Conservation (phyloP, 495 filamentous ascomycete species). For the Parmelia sp. region DNA sequence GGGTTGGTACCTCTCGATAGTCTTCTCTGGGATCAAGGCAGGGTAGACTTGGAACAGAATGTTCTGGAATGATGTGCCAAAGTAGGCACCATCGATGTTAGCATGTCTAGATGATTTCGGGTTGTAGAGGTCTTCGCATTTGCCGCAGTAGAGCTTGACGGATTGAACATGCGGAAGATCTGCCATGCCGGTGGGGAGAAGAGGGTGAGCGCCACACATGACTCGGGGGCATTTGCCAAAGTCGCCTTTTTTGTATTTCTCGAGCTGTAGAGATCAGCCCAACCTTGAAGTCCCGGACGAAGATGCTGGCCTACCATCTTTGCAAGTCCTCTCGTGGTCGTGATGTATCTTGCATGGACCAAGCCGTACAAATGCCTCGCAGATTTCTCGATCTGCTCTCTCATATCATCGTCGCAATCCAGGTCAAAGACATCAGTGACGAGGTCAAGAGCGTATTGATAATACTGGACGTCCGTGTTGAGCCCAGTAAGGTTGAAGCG, state of each 20-base stretch:
- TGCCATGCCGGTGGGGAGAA: constrained; percentile 87
- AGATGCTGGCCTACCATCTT: constrained; percentile 72
- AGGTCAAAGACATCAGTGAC: constrained; percentile 99
- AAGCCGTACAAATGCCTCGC: constrained; percentile 93
- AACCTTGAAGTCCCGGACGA: background rate
- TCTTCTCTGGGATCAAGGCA: constrained; percentile 77
- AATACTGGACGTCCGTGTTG: constrained; percentile 96
- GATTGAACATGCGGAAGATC: constrained; percentile 78
- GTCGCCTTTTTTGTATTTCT: constrained; percentile 97
- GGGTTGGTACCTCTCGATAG: constrained; percentile 75
- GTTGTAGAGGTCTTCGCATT: constrained; percentile 98
- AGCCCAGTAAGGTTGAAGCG: constrained; percentile 97
- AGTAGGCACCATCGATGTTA: constrained; percentile 94
- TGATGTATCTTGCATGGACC: constrained; percentile 95
- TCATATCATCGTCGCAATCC: constrained; percentile 96
- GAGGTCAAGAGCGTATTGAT: constrained; percentile 97
- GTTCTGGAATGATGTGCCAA: constrained; percentile 95
- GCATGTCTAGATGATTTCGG: constrained; percentile 96
- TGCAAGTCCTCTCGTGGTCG: constrained; percentile 84
- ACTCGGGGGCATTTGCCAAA: constrained; percentile 98
- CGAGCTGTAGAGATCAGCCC: constrained; percentile 54
- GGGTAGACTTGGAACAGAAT: constrained; percentile 99
- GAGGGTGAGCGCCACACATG: constrained; percentile 80
- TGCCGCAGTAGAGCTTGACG: constrained; percentile 93
- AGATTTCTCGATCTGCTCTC: constrained; percentile 96